phyloP scores from a whole-genome alignment of 441 rosid species.

The Corymbia citriodora region DNA sequence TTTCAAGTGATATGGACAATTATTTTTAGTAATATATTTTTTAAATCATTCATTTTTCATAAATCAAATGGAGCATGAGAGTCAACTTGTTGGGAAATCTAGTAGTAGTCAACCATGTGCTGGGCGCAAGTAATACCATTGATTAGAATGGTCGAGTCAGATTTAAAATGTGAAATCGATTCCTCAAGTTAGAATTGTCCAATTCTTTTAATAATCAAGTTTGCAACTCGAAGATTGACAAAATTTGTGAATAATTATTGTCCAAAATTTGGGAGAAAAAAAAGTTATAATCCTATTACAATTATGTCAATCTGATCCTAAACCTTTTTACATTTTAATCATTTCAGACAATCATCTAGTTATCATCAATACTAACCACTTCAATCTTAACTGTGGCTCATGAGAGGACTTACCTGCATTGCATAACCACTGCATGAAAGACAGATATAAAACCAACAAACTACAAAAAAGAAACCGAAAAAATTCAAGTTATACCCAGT shows the following conservation, averaged over 20 bases:
- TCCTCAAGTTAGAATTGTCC: background rate
- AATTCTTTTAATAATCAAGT: too few relatives aligned
- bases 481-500: background rate
- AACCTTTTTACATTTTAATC: background rate
- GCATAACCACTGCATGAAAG: constrained; percentile 72
- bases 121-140: background rate
- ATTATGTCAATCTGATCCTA: fast-evolving
- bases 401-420: constrained; percentile 95
- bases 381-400: constrained; percentile 70
- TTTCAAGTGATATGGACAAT: too few relatives aligned
- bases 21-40: too few relatives aligned
- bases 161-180: background rate
- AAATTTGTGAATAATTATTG: too few relatives aligned
- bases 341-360: background rate
- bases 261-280: too few relatives aligned
- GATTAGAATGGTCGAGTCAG: background rate
- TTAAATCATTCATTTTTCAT: too few relatives aligned
- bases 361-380: constrained; percentile 27
- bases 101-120: background rate
- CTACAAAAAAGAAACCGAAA: background rate
- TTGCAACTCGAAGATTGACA: too few relatives aligned
- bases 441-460: background rate
- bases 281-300: fast-evolving
- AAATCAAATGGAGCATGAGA: background rate
- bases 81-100: background rate